These are phyloP conservation scores for Alternaria brassicae DNA, from an alignment of 2,329 filamentous ascomycete species.

Conservation along the genomic window DNA sequence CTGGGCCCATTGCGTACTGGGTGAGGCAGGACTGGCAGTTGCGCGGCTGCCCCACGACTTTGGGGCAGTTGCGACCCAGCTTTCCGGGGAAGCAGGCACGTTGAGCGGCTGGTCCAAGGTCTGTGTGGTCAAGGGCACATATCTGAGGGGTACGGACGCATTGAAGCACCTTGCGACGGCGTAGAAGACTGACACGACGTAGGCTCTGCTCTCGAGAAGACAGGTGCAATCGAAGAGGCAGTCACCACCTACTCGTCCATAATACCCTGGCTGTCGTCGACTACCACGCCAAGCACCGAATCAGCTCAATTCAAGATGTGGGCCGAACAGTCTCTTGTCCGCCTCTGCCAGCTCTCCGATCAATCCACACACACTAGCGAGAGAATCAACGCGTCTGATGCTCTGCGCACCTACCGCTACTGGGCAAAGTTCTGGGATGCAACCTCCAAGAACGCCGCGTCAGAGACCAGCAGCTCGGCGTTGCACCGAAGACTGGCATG, in stretches of 20 bases:
- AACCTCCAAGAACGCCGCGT: constrained; percentile 24
- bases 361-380: constrained; percentile 56
- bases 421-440: constrained; percentile 74
- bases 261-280: constrained; percentile 67
- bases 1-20: constrained; percentile 82
- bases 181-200: constrained; percentile 13
- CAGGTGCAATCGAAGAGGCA: constrained; percentile 61
- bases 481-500: constrained; percentile 70
- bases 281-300: constrained; percentile 59
- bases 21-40: constrained; percentile 70
- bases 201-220: constrained; percentile 58
- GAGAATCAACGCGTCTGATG: constrained; percentile 41
- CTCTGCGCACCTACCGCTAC: constrained; percentile 60
- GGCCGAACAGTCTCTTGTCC: constrained; percentile 79
- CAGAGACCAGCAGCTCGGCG: constrained; percentile 30
- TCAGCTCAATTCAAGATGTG: constrained; percentile 72
- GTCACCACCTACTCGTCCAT: constrained; percentile 71
- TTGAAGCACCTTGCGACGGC: neutral
- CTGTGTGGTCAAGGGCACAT: constrained; percentile 79
- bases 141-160: constrained; percentile 69
- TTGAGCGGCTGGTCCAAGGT: constrained; percentile 80
- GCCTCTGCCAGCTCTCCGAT: constrained; percentile 74
- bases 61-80: constrained; percentile 40
- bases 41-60: constrained; percentile 69
- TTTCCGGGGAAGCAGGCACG: constrained; percentile 43